phyloP scores from a whole-genome alignment of 2,329 filamentous ascomycete species.

The Pseudomassariella vexata region DNA sequence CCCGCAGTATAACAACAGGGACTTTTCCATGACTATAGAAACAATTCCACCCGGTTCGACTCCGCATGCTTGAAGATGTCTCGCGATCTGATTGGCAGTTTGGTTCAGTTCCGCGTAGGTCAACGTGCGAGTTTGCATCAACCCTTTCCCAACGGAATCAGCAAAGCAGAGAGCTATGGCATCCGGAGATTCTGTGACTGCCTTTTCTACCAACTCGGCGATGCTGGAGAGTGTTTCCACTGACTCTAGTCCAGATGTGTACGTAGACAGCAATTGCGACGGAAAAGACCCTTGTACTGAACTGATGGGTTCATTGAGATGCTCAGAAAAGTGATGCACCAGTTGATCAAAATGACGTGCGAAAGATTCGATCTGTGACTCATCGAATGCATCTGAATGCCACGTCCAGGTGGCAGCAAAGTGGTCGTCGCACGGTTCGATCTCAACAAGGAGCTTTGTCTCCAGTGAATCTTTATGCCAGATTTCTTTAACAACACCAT shows the following conservation, averaged over 20 bases:
- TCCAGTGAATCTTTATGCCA: constrained; percentile 68
- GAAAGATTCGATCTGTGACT: constrained; percentile 49
- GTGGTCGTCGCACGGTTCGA: constrained; percentile 53
- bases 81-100: constrained; percentile 58
- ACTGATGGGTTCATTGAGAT: constrained; percentile 18
- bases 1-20: constrained; percentile 61
- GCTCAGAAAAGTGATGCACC: constrained; percentile 21
- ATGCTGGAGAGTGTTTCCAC: constrained; percentile 37
- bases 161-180: constrained; percentile 62
- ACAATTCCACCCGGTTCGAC: constrained; percentile 51
- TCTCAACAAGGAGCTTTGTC: constrained; percentile 68
- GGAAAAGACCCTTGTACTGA: constrained; percentile 21
- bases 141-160: constrained; percentile 32
- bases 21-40: constrained; percentile 76
- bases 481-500: constrained; percentile 44
- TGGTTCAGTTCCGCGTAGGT: constrained; percentile 62
- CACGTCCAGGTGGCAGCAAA: constrained; percentile 42
- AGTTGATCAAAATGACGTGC: constrained; percentile 56
- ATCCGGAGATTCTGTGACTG: constrained; percentile 41
- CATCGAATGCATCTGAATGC: constrained; percentile 42
- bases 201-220: constrained; percentile 46
- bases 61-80: constrained; percentile 42
- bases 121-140: constrained; percentile 34
- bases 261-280: constrained; percentile 36
- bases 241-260: constrained; percentile 34